Percentiles rank a stretch among this genome's conserved stretches.
These are phyloP conservation scores for Aspergillus niger DNA, from an alignment of 2,329 filamentous ascomycete species.

Conservation along the genomic window DNA sequence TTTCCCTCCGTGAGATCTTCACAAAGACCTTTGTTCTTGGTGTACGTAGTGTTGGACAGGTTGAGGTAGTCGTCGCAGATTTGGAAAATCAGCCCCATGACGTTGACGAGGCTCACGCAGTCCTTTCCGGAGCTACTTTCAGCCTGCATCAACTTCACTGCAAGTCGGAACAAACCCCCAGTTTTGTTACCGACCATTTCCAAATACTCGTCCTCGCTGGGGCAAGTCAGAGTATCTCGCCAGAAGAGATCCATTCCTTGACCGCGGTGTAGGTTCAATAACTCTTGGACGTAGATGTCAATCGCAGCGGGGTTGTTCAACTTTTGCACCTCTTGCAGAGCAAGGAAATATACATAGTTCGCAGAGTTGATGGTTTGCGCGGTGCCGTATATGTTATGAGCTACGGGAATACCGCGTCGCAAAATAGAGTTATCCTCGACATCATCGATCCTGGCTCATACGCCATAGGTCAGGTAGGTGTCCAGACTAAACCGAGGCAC, in stretches of 20 bases:
- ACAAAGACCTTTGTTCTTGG: conserved; percentile 86
- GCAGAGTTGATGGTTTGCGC: conserved; percentile 56
- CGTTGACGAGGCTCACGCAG: conserved; percentile 67
- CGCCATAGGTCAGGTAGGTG: not conserved
- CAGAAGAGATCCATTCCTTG: conserved; percentile 54
- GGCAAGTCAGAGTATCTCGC: conserved; percentile 49
- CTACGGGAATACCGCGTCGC: conserved; percentile 51
- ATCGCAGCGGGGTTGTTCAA: conserved; percentile 44
- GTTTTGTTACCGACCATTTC: conserved; percentile 55
- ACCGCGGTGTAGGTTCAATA: conserved; percentile 51
- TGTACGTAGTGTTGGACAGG: conserved; percentile 71
- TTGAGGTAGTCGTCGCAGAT: conserved; percentile 80
- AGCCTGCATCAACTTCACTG: conserved; percentile 50
- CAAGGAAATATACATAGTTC: conserved; percentile 52
- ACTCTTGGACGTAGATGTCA: conserved; percentile 48
- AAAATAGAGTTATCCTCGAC: conserved; percentile 53
- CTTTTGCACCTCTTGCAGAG: conserved; percentile 45
- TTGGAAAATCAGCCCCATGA: conserved; percentile 50
- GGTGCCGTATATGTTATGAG: conserved; percentile 53
- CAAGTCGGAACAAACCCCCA: conserved; percentile 50
- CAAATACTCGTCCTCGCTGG: conserved; percentile 51
- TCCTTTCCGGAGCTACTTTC: conserved; percentile 43
- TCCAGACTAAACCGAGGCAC: not conserved
- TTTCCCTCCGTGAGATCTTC: conserved; percentile 97
- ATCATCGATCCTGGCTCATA: conserved; percentile 47